Evolutionary conservation across 1,284 basidiomycete species (phyloP).

Genomic region (Pseudozyma sp.): DNA sequence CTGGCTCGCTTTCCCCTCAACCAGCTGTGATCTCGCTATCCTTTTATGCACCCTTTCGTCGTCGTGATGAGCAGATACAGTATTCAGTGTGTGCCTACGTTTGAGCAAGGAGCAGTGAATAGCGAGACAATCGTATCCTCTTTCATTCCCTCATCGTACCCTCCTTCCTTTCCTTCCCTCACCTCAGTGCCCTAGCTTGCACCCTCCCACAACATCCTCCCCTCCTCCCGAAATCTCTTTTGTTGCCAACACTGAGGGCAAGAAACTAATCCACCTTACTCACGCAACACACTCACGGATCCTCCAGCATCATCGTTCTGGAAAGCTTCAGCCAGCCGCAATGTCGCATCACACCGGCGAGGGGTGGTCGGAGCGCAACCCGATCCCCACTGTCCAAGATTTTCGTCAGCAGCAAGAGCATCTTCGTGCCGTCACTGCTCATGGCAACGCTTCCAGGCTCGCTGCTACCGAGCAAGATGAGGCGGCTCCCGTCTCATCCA

Average conservation of each 20-base stretch:
- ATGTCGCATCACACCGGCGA: constrained; percentile 58
- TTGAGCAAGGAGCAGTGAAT: too few species aligned
- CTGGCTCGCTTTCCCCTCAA: background rate
- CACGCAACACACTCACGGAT: too few species aligned
- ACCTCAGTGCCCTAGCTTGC: constrained; percentile 2
- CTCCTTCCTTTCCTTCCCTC: constrained; percentile 4
- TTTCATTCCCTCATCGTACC: background rate
- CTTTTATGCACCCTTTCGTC: constrained; percentile 1
- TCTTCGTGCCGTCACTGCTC: constrained; percentile 32
- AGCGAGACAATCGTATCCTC: background rate
- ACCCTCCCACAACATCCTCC: constrained; percentile 1
- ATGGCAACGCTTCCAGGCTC: constrained; percentile 34
- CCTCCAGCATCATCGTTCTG: background rate
- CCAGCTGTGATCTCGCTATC: constrained; percentile 14
- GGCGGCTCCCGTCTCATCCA: constrained; percentile 17
- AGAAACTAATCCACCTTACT: background rate
- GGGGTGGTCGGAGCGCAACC: constrained; percentile 62
- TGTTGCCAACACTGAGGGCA: constrained; percentile 3
- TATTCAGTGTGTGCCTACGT: too few species aligned
- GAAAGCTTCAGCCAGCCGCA: background rate
- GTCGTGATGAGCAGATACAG: background rate
- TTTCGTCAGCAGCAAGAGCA: constrained; percentile 46
- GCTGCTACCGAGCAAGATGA: constrained; percentile 36
- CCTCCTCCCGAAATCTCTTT: background rate
- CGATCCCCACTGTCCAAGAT: constrained; percentile 58